Conservation (phyloP, 345 rosid species). For the Cardamine occulta region DNA sequence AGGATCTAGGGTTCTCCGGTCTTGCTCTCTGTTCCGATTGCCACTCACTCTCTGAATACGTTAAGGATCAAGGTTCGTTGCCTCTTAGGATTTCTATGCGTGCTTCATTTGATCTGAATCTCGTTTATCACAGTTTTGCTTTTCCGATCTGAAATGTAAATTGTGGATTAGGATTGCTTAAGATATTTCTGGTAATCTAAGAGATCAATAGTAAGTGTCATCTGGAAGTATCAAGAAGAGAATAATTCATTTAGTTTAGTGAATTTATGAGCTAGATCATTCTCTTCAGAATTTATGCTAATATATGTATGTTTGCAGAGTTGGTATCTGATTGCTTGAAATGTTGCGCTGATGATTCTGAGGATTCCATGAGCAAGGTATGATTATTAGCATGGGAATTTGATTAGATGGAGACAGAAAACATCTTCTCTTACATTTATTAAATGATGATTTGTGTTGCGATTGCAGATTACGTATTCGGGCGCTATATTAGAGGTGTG, state of each 20-base stretch:
- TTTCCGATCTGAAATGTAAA: neutral
- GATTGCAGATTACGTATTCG: conserved; percentile 70
- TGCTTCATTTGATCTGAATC: conserved; percentile 5
- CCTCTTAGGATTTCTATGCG: neutral
- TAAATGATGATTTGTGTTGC: neutral
- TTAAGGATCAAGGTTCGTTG: conserved; percentile 78
- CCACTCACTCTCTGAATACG: conserved; percentile 78
- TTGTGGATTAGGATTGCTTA: neutral
- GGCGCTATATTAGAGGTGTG: conserved; percentile 92
- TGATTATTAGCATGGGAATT: neutral
- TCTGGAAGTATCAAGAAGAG: neutral
- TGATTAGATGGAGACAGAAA: conserved; percentile 1
- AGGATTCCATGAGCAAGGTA: conserved; percentile 91
- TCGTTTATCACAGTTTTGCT: neutral
- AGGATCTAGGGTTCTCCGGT: conserved; percentile 91
- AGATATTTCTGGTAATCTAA: neutral
- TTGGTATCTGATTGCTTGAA: conserved; percentile 90
- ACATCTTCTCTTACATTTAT: neutral
- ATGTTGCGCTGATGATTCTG: conserved; percentile 94
- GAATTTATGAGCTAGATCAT: neutral
- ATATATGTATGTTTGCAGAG: conserved; percentile 59
- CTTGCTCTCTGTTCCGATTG: conserved; percentile 98
- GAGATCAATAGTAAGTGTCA: neutral
- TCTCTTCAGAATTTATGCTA: neutral
- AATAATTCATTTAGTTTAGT: neutral